Evolutionary conservation across 306 rosid species (phyloP).

Genomic region (Comarum palustre): DNA sequence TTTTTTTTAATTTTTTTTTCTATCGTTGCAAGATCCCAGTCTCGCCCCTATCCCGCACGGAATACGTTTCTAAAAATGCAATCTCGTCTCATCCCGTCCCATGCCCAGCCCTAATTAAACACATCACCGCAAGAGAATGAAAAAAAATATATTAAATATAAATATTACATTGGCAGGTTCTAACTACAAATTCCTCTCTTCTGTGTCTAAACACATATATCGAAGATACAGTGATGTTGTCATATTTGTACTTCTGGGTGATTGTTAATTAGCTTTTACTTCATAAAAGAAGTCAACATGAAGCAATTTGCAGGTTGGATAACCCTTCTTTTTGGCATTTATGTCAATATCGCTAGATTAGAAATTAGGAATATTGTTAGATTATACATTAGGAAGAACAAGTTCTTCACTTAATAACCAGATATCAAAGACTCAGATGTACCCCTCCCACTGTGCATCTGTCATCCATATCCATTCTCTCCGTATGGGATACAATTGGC

Average conservation of each 20-base stretch:
- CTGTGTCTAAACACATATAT: not conserved
- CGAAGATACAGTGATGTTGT: not conserved
- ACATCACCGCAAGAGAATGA: not conserved
- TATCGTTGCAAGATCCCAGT: no score
- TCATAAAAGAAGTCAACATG: not conserved
- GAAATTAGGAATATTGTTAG: no score
- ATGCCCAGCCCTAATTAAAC: no score
- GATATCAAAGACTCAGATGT: not conserved
- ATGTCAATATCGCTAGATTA: not conserved
- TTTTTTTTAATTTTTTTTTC: no score
- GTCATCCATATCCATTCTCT: not conserved
- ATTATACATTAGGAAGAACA: not conserved
- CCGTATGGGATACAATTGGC: not conserved
- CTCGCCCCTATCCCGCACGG: no score
- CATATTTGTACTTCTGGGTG: not conserved
- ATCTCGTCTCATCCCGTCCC: no score
- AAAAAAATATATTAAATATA: not conserved
- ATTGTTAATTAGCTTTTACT: not conserved
- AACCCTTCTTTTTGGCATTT: not conserved
- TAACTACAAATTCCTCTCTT: not conserved
- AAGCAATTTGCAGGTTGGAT: not conserved
- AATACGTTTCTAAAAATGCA: no score
- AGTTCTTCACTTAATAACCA: not conserved
- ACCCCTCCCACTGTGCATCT: not conserved
- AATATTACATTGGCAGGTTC: not conserved